Evolutionary conservation across 306 rosid species (phyloP), one percentile per base, ranked within the genome.

Genomic region (Boehmeria nivea): DNA sequence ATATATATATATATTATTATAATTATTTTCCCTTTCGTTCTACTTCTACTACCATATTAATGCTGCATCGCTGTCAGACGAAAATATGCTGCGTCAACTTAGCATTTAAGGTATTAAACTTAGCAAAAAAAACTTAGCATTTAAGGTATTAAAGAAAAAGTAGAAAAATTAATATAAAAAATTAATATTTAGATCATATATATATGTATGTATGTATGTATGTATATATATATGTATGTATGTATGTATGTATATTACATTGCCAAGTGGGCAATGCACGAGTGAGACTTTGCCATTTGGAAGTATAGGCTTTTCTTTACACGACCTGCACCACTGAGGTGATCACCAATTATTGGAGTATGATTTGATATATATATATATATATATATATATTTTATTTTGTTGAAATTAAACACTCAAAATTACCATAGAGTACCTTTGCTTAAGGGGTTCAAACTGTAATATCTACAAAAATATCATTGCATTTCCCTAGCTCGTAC

Each of bases 61-160:
- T 51, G 25, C 38, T 25, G 38, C 19, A 0, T 14, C n/a, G 19
- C 13, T 44, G 39, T 58, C 57, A 37, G 71, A 68, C 58, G 54
- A 64, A 43, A 49, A 23, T 15, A 31, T 54, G 72, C 62, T 49
- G 68, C 51, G 65, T 69, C 75, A 74, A 68, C 75, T 47, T 38
- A n/a, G 80, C 80, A 65, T 51, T 26, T 10, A 60, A 11, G 46
- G 10, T 16, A 55, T 55, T 46, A 51, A 20, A 39, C 21, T 43
- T 48, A 61, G 34, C 12, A 6, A 28, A 18, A 10, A 49, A 34
- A 36, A 5, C 38, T n/a, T n/a, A n/a, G n/a, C n/a, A n/a, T n/a
- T n/a, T n/a, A n/a, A n/a, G n/a, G n/a, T n/a, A n/a, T n/a, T 3
- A 8, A 49, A 19, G 44, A 26, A 51, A 50, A 61, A 42, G 16